phyloP scores from a whole-genome alignment of 2,329 filamentous ascomycete genomes.

The Graphilbum sp. region DNA sequence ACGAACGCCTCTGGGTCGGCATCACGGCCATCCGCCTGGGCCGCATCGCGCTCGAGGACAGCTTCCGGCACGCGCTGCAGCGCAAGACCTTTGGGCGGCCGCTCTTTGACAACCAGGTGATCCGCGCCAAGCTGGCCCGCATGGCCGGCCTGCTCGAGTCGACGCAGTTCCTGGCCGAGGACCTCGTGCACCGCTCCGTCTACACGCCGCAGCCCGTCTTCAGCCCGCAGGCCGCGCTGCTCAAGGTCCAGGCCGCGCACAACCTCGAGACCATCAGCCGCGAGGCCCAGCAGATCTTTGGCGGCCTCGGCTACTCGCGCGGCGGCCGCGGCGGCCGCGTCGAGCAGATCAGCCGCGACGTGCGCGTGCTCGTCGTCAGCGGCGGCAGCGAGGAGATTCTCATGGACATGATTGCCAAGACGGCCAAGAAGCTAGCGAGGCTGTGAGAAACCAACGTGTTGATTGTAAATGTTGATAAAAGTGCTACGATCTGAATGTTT shows the following conservation, averaged over 20 bases:
- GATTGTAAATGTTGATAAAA: no score
- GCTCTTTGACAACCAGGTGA: conserved; percentile 65
- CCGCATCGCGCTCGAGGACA: conserved; percentile 61
- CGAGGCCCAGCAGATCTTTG: conserved; percentile 23
- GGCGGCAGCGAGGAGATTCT: conserved; percentile 31
- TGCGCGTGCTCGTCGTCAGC: conserved; percentile 28
- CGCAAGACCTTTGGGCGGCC: conserved; percentile 69
- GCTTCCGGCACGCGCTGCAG: conserved; percentile 74
- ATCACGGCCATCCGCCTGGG: conserved; percentile 46
- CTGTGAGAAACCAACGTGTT: no score
- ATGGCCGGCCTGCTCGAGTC: conserved; percentile 36
- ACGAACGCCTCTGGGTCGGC: conserved; percentile 64
- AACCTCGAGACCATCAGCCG: conserved; percentile 17
- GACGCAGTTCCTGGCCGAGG: conserved; percentile 36
- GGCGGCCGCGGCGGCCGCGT: conserved; percentile 13
- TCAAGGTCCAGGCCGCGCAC: conserved; percentile 24
- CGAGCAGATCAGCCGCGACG: conserved; percentile 28
- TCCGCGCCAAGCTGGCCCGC: conserved; percentile 54
- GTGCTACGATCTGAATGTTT: no score
- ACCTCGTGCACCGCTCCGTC: conserved; percentile 24
- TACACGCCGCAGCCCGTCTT: conserved; percentile 15
- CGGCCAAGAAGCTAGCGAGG: no score
- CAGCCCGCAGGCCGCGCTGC: background rate
- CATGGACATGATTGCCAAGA: no score
- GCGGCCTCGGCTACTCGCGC: conserved; percentile 26